Base-by-base conservation (phyloP, 257 asterid genomes). In the Euphrasia confusa region DNA sequence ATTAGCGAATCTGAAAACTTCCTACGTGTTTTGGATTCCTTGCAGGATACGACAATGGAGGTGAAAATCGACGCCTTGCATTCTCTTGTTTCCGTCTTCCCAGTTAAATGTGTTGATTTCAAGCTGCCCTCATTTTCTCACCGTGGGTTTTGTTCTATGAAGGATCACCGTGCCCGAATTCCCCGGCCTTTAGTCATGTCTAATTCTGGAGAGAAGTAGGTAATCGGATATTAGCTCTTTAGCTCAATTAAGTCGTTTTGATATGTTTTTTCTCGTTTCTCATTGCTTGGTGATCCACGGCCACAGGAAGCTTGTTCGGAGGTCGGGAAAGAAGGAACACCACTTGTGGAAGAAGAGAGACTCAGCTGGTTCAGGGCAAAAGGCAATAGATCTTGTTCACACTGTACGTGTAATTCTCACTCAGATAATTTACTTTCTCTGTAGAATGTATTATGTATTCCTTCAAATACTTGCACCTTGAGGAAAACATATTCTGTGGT, bases 301-400 rank as follows among this genome's bases (percentile, higher is more conserved):
- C 67, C 75, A 72, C 72, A 76, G 82, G 81, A 78, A 74, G 69
- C 39, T 57, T 57, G 44, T 72, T 45, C 74, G 57, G 59, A 77
- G 72, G 69, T 26, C 75, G 24, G 84, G 87, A 50, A 84, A 75
- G 77, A 83, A 77, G 72, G 91, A 90, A 56, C 95, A 90, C 74
- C 98, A 90, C 70, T 61, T 88, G 56, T 92, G 98, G 98, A 67
- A 71, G 49, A 86, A 79, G 81, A 83, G 93, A 79, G 95, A 86
- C 58, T 84, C 90, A 30, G 64, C 90, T 70, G 79, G 83, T 73
- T 88, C 97, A 5, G 98, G 98, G 70, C 87, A 77, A 18, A 91
- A 91, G 79, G 95, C 96, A 30, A 71, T 78, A 55, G 74, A 80
- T 67, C 95, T 88, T 77, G 81, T 88, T 71, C 74, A 64, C 49